Evolutionary conservation across 768 basidiomycete genomes (phyloP).

Genomic region (Phaeotremella skinneri): DNA sequence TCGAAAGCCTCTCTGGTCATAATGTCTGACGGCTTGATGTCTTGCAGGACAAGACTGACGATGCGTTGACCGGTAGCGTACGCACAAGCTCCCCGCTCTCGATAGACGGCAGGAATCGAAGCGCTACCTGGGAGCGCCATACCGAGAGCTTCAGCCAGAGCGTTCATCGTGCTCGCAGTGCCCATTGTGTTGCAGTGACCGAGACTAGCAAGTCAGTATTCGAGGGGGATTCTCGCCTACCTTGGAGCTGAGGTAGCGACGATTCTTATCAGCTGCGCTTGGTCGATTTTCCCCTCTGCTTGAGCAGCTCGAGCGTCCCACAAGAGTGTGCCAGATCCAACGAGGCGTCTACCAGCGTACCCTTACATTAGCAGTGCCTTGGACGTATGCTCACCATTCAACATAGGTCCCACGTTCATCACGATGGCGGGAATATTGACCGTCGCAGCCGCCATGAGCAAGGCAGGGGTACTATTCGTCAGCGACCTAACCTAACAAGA

Average conservation of each 20-base stretch:
- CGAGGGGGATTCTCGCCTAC: constrained; percentile 12
- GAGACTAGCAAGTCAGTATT: constrained; percentile 17
- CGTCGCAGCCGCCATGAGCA: constrained; percentile 48
- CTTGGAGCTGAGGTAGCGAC: constrained; percentile 40
- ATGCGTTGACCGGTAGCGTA: constrained; percentile 46
- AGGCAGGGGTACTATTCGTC: constrained; percentile 41
- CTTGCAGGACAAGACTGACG: constrained; percentile 45
- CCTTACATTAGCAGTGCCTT: constrained; percentile 9
- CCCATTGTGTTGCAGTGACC: constrained; percentile 50
- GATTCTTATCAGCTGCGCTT: constrained; percentile 39
- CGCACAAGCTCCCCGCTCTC: constrained; percentile 50
- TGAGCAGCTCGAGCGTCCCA: constrained; percentile 42
- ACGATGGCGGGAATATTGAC: constrained; percentile 48
- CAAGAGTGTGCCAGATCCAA: constrained; percentile 47
- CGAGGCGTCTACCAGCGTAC: constrained; percentile 30
- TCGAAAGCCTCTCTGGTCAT: constrained; percentile 69
- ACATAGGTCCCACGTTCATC: constrained; percentile 50
- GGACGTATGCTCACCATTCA: constrained; percentile 34
- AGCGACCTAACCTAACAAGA: too few species aligned
- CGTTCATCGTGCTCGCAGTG: constrained; percentile 50
- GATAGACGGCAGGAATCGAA: constrained; percentile 49
- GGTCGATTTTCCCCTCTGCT: constrained; percentile 38
- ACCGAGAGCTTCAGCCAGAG: constrained; percentile 48
- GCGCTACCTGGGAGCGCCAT: constrained; percentile 48
- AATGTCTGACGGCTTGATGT: constrained; percentile 55